These are phyloP conservation scores for Mimosa pudica DNA, from an alignment of 306 rosid genomes.

Conservation along the genomic window DNA sequence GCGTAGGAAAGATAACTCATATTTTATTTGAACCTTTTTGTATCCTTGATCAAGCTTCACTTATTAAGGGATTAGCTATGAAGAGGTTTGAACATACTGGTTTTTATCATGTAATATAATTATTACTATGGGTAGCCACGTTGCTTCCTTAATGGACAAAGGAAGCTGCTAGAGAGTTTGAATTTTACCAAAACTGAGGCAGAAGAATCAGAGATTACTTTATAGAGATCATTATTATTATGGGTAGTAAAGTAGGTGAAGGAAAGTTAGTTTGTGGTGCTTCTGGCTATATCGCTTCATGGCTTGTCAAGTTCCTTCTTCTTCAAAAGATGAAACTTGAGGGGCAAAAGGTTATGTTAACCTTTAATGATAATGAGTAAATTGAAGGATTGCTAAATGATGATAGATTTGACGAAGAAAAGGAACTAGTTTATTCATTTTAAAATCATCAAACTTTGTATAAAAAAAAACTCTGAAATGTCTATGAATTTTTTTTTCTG, in stretches of 20 bases:
- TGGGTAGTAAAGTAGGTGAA: constrained; percentile 32
- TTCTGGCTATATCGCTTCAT: constrained; percentile 58
- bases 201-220: neutral
- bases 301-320: constrained; percentile 55
- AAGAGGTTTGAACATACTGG: too few species aligned
- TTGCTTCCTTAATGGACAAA: neutral
- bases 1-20: too few species aligned
- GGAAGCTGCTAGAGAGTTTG: neutral
- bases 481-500: too few species aligned
- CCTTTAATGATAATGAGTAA: neutral
- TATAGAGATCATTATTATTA: neutral
- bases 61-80: too few species aligned
- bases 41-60: too few species aligned
- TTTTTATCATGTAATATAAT: too few species aligned
- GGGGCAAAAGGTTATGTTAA: too few species aligned
- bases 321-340: constrained; percentile 12
- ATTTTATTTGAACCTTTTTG: too few species aligned
- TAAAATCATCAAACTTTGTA: neutral
- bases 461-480: neutral
- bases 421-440: neutral
- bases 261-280: constrained; percentile 53
- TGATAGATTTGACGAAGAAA: neutral
- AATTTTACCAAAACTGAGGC: neutral
- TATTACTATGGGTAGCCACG: too few species aligned
- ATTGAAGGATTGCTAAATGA: neutral